phyloP scores from a whole-genome alignment of 306 rosid genomes.

The Rosa lucieae region DNA sequence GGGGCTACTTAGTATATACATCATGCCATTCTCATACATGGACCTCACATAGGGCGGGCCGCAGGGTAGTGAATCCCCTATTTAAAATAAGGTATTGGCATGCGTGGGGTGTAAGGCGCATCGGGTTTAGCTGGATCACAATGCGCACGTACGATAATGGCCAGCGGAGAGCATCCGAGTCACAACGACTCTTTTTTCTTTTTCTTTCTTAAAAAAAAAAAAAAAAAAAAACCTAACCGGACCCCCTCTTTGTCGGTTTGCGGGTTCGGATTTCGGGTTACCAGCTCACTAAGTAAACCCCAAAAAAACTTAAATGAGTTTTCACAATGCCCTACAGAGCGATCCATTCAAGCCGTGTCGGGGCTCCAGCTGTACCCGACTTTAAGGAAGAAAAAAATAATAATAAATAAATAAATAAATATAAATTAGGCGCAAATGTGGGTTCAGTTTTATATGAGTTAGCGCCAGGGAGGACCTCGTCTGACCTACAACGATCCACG shows the following conservation, averaged over 20 bases:
- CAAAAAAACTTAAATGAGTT: neutral
- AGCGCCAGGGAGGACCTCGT: slow-evolving; percentile 10
- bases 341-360: slow-evolving; percentile 16
- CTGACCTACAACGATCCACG: slow-evolving; percentile 9
- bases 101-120: slow-evolving; percentile 13
- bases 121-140: slow-evolving; percentile 32
- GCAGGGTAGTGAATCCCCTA: too few species aligned
- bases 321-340: neutral
- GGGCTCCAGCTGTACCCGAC: slow-evolving; percentile 27
- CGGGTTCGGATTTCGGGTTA: slow-evolving; percentile 6
- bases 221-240: neutral
- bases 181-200: neutral
- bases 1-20: too few species aligned
- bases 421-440: too few species aligned
- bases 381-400: neutral
- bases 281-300: neutral
- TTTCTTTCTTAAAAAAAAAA: neutral
- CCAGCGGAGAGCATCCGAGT: slow-evolving; percentile 22
- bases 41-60: too few species aligned
- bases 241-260: slow-evolving; percentile 3
- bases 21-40: too few species aligned
- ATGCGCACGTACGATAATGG: slow-evolving; percentile 29
- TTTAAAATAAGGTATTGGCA: neutral
- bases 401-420: too few species aligned
- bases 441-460: neutral